phyloP scores from a whole-genome alignment of 371 early-diverging fungal genomes.

The Nematocida minor region DNA sequence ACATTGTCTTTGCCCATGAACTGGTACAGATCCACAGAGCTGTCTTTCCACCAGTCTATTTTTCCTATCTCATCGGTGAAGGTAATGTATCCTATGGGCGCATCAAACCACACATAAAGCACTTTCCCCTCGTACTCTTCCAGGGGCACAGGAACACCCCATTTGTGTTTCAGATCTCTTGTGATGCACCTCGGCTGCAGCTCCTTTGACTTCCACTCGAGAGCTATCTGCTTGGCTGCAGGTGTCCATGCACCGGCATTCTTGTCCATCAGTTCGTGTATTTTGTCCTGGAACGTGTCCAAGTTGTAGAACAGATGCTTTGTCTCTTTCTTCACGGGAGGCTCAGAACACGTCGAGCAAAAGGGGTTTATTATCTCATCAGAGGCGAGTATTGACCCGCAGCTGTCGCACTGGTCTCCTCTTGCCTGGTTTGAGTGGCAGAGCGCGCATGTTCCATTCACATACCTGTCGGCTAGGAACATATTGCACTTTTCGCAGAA shows the following conservation, averaged over 20 bases:
- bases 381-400: slow-evolving; percentile 81
- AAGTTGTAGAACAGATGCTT: slow-evolving; percentile 86
- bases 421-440: slow-evolving; percentile 75
- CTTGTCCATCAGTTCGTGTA: slow-evolving; percentile 68
- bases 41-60: slow-evolving; percentile 14
- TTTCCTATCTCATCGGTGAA: slow-evolving; percentile 50
- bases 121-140: slow-evolving; percentile 78
- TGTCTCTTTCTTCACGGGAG: slow-evolving; percentile 70
- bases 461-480: slow-evolving; percentile 96
- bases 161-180: slow-evolving; percentile 80
- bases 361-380: slow-evolving; percentile 83
- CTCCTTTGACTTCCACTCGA: slow-evolving; percentile 90
- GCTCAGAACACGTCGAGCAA: slow-evolving; percentile 80
- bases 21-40: slow-evolving; percentile 73
- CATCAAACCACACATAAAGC: slow-evolving; percentile 99
- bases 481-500: slow-evolving; percentile 83
- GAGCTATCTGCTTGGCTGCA: slow-evolving; percentile 82
- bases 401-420: slow-evolving; percentile 98
- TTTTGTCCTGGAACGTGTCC: slow-evolving; percentile 70
- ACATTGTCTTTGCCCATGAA: slow-evolving; percentile 99
- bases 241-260: slow-evolving; percentile 74
- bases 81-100: slow-evolving; percentile 76
- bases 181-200: slow-evolving; percentile 91
- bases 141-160: slow-evolving; percentile 96
- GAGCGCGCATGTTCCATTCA: slow-evolving; percentile 86